Evolutionary conservation across 2,329 filamentous ascomycete species (phyloP).

Genomic region (Fusarium devonianum): DNA sequence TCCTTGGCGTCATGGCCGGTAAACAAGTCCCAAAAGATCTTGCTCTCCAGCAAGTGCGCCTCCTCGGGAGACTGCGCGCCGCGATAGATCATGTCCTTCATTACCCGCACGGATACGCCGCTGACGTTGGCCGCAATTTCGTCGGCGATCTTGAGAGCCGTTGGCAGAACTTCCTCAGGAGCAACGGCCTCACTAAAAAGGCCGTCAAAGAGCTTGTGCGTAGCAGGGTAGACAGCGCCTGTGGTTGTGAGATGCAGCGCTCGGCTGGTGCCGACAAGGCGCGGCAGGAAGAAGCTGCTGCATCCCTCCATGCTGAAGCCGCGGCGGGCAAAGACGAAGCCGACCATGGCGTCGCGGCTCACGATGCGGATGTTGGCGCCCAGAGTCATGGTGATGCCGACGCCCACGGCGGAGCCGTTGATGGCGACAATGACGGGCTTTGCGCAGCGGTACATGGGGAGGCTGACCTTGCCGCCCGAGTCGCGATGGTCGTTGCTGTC

Average conservation of each 20-base stretch:
- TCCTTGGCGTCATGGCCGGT: slow-evolving; percentile 67
- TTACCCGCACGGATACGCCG: slow-evolving; percentile 67
- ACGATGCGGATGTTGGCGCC: slow-evolving; percentile 62
- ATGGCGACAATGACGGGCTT: slow-evolving; percentile 67
- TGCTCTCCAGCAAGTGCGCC: slow-evolving; percentile 73
- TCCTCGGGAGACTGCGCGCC: slow-evolving; percentile 67
- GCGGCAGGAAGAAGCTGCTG: slow-evolving; percentile 74
- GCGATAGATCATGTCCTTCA: slow-evolving; percentile 75
- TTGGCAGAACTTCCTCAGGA: slow-evolving; percentile 66
- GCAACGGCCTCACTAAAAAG: slow-evolving; percentile 73
- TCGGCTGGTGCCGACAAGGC: slow-evolving; percentile 69
- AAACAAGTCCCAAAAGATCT: slow-evolving; percentile 68
- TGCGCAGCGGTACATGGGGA: slow-evolving; percentile 63
- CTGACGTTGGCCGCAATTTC: slow-evolving; percentile 74
- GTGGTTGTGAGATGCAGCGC: slow-evolving; percentile 73
- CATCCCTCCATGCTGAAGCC: slow-evolving; percentile 77
- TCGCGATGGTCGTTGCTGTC: slow-evolving; percentile 51
- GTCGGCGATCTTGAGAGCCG: slow-evolving; percentile 70
- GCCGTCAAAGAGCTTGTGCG: slow-evolving; percentile 59
- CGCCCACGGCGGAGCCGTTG: slow-evolving; percentile 66
- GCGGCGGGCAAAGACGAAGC: slow-evolving; percentile 75
- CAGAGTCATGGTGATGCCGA: slow-evolving; percentile 69
- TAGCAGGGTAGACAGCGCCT: slow-evolving; percentile 64
- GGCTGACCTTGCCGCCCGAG: slow-evolving; percentile 59
- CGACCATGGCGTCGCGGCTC: slow-evolving; percentile 68